phyloP scores from a whole-genome alignment of 305 asterid species.

The Euphrasia arctica region DNA sequence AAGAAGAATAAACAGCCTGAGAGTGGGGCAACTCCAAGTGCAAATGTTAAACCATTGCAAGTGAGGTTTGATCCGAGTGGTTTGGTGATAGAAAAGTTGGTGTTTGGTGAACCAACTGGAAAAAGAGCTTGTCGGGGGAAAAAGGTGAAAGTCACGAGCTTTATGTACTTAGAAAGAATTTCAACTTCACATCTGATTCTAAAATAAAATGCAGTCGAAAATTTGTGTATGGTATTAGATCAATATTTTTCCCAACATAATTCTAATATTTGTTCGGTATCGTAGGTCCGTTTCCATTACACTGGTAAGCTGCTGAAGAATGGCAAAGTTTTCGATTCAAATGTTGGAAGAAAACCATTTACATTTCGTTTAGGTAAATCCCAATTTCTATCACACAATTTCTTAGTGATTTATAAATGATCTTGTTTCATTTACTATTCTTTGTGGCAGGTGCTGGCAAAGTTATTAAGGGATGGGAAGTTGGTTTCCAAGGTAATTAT shows the following conservation, averaged over 20 bases:
- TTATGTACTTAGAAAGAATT: neutral
- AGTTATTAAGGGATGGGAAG: conserved; percentile 97
- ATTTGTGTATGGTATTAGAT: neutral
- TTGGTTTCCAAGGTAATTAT: conserved; percentile 78
- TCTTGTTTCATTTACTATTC: conserved; percentile 21
- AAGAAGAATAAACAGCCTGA: conserved; percentile 53
- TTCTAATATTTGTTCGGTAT: too few relatives aligned
- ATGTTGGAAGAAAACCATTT: conserved; percentile 71
- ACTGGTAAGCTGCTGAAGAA: conserved; percentile 80
- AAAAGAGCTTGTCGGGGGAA: conserved; percentile 75
- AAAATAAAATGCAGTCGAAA: neutral
- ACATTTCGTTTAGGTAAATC: conserved; percentile 79
- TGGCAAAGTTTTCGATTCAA: conserved; percentile 70
- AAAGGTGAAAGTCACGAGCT: conserved; percentile 46
- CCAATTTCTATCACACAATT: neutral
- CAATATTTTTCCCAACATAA: too few relatives aligned
- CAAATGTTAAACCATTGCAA: conserved; percentile 52
- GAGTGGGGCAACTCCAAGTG: conserved; percentile 31
- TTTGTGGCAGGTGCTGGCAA: conserved; percentile 70
- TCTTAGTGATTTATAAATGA: neutral
- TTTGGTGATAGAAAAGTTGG: conserved; percentile 70
- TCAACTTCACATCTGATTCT: too few relatives aligned
- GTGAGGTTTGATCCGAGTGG: conserved; percentile 84
- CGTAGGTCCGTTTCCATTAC: conserved; percentile 71
- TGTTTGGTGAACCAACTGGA: conserved; percentile 91